phyloP scores from a whole-genome alignment of 768 basidiomycete genomes.

The Tylopilus vinaceipallidus region DNA sequence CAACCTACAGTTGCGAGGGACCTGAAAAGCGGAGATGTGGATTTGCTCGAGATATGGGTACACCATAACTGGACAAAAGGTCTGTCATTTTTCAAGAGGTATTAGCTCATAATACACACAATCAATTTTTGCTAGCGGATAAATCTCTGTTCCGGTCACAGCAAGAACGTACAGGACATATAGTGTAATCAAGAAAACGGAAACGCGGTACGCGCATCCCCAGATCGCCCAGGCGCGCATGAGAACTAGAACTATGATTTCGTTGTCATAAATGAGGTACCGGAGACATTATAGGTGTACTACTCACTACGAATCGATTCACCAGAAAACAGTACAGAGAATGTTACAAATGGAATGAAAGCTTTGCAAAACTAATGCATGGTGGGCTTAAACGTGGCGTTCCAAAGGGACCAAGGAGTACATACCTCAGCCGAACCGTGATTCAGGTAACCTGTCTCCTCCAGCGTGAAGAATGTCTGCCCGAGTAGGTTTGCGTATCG shows the following conservation, averaged over 20 bases:
- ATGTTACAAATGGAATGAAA: slow-evolving; percentile 7
- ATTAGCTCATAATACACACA: not conserved
- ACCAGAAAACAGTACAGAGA: slow-evolving; percentile 6
- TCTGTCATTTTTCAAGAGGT: not conserved
- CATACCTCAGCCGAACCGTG: slow-evolving; percentile 2
- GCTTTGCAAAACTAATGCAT: slow-evolving; percentile 3
- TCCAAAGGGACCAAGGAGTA: not conserved
- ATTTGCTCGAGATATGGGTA: not conserved
- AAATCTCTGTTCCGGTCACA: not conserved
- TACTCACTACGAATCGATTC: slow-evolving; percentile 11
- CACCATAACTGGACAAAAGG: not conserved
- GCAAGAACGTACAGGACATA: slow-evolving; percentile 7
- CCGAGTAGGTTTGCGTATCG: slow-evolving; percentile 20
- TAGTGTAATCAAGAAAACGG: not conserved
- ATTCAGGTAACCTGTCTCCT: slow-evolving; percentile 1
- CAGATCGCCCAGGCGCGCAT: slow-evolving; percentile 21
- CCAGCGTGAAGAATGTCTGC: slow-evolving; percentile 4
- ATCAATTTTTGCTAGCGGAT: not conserved
- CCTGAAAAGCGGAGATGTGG: not conserved
- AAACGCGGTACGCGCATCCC: slow-evolving; percentile 12
- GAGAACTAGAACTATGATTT: slow-evolving; percentile 16
- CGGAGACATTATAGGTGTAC: too few species aligned
- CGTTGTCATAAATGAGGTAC: not conserved
- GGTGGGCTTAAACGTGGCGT: too few species aligned
- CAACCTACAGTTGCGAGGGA: too few species aligned